Conservation (phyloP, 1,284 basidiomycete genomes). For the Exsudoporus floridanus region DNA sequence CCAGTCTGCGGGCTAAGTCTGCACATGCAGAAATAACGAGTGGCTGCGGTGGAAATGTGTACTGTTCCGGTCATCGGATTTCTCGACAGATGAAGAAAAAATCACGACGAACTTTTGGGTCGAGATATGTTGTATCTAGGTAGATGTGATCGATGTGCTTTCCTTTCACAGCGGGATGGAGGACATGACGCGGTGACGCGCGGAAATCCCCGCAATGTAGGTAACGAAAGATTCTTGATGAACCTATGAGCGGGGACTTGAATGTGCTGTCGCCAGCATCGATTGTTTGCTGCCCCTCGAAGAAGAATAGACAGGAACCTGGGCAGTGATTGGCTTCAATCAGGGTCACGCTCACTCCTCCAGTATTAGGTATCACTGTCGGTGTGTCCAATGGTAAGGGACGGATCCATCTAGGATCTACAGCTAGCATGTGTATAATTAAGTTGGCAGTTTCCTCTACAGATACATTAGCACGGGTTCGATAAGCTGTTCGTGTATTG, state of each 20-base stretch:
- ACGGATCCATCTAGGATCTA: conserved; percentile 85
- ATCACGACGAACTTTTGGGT: conserved; percentile 64
- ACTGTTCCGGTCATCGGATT: conserved; percentile 43
- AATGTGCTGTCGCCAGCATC: conserved; percentile 81
- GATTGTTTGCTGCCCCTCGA: conserved; percentile 87
- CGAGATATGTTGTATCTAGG: conserved; percentile 95
- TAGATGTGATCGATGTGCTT: conserved; percentile 87
- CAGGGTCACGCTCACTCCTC: conserved; percentile 86
- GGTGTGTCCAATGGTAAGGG: conserved; percentile 81
- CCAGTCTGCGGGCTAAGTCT: conserved; percentile 68
- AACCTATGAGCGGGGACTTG: conserved; percentile 71
- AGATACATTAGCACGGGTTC: conserved; percentile 5
- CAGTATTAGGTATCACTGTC: conserved; percentile 75
- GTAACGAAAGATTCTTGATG: conserved; percentile 75
- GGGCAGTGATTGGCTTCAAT: conserved; percentile 99
- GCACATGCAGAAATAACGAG: conserved; percentile 92
- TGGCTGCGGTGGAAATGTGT: conserved; percentile 93
- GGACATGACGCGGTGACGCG: conserved; percentile 79
- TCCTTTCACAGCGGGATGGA: conserved; percentile 78
- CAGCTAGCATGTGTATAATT: conserved; percentile 85
- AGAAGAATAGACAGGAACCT: conserved; percentile 91
- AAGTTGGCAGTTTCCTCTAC: conserved; percentile 78
- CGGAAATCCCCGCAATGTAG: conserved; percentile 96
- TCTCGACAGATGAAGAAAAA: not conserved
- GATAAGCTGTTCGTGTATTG: not conserved